These are phyloP conservation scores for Pleurotus giganteus DNA, from an alignment of 768 basidiomycete genomes.

Conservation along the genomic window DNA sequence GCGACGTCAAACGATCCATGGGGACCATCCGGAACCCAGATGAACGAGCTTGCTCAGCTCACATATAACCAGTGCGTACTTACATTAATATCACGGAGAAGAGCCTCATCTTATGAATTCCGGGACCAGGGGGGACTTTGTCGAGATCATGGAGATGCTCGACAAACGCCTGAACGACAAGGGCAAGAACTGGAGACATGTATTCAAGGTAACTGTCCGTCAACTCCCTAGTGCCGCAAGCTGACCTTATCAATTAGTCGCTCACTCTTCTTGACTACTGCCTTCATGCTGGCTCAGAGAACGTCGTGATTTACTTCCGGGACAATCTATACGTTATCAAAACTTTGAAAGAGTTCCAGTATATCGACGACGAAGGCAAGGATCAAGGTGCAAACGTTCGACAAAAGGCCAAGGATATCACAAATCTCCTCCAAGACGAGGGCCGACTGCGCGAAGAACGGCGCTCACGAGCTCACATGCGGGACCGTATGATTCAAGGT, in stretches of 20 bases:
- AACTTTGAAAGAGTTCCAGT: conserved; percentile 98
- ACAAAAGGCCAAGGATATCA: conserved; percentile 98
- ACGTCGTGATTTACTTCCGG: conserved; percentile 97
- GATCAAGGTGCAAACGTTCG: conserved; percentile 98
- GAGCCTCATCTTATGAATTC: conserved; percentile 2
- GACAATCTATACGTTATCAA: conserved; percentile 98
- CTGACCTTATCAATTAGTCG: conserved; percentile 44
- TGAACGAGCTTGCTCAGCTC: conserved; percentile 98
- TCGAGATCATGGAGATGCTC: conserved; percentile 99
- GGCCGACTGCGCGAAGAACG: conserved; percentile 83
- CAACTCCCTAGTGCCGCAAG: neutral
- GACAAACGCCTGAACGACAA: conserved; percentile 98
- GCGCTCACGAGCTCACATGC: conserved; percentile 82
- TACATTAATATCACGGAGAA: neutral
- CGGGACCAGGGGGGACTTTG: conserved; percentile 79
- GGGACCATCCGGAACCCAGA: conserved; percentile 96
- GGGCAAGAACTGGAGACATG: conserved; percentile 99
- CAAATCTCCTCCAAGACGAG: conserved; percentile 87
- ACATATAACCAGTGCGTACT: conserved; percentile 90
- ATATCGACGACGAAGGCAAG: conserved; percentile 90
- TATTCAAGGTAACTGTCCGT: conserved; percentile 78
- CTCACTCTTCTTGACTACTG: conserved; percentile 95
- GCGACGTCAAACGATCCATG: conserved; percentile 97
- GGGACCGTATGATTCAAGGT: conserved; percentile 87
- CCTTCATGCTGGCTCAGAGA: conserved; percentile 95